Evolutionary conservation across 2,329 filamentous ascomycete genomes (phyloP), one percentile per base, ranked within the genome.

Genomic region (Bipolaris gigantea): DNA sequence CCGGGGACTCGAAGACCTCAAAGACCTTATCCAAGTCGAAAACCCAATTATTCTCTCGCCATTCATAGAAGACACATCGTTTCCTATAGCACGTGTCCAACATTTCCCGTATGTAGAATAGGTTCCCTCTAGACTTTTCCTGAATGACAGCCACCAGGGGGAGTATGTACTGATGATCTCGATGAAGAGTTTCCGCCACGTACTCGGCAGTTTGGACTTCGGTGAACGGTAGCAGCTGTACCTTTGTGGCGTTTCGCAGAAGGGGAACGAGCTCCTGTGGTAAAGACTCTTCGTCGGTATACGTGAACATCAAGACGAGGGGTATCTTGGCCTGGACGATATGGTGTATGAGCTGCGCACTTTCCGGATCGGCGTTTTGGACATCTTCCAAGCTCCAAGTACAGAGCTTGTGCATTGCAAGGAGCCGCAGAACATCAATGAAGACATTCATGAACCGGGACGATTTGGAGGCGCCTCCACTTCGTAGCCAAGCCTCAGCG

Each of bases 51-150:
- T 86, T 89, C 60, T 88, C 85, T 63, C 86, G 86, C 81, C 94
- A 96, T 57, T 92, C 91, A 73, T 96, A 97, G 84, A 87, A 96
- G 45, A 97, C 89, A 71, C 90, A 96, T 62, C 88, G 88, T 69
- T 90, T 94, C 36, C 90, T 85, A 71, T 96, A 87, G 70, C 90
- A 95, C 3, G 89, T 88, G 67, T 90, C 90, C 4, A 97, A 82
- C 83, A 97, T 95, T 75, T 96, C 90, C 50, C 90, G 83, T 72
- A 96, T 89, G 67, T 94, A 95, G 67, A 96, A 97, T 0, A 92
- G 88, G 57, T 96, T 96, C 1, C 92, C 92, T 23, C 84, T 84
- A 8, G 90, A 93, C 76, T 94, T 95, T 66, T 93, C 92, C 71
- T 95, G 89, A 5, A 97, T 85, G 9, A 96, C 89, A 6, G 92